Evolutionary conservation across 2,329 filamentous ascomycete species (phyloP), one percentile per base, ranked within the genome.

Genomic region (Alternaria solani): DNA sequence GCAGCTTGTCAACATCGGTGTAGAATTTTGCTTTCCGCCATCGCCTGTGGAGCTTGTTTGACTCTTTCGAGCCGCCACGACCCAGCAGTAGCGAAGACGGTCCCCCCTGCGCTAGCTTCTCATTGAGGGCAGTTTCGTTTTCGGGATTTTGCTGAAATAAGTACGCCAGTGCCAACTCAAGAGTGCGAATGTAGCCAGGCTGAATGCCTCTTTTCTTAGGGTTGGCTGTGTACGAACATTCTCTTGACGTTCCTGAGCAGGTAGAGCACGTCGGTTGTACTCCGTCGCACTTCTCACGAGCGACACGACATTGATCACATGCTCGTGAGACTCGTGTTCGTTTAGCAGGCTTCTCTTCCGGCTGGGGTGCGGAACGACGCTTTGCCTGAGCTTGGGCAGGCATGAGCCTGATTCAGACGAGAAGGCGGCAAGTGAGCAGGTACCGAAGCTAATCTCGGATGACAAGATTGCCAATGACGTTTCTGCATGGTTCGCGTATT

Each of bases 171-270:
- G 89, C 85, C 43, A 91, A 77, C 75, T 94, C 91, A 18, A 94
- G 81, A 0, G 89, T 90, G 34, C 90, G 86, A 55, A 94, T 89
- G 71, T 93, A 93, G 16, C 91, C 91, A n/a, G 91, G 91, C 68
- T 91, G 91, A 11, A 94, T 87, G 4, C 91, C 91, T 64, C 91
- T 84, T 75, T 93, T 93, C 78, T 92, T 92, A 7, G 89, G 88
- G 55, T 87, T 88, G 55, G 89, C 85, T 62, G 90, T 87, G 75
- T 93, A 94, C 16, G 89, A 88, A 75, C 91, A 94, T 34, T 82
- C 76, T 49, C 90, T 84, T 55, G 85, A 86, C 61, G 89, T 86
- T 5, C 85, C 81, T 7, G 83, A 82, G 78, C 91, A 93, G 3
- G 89, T 89, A 47, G 86, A 87, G 74, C 90, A 93, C 14, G 82